Percentiles rank a stretch among this genome's conserved stretches.
Evolutionary conservation across 2,329 filamentous ascomycete genomes (phyloP).

Genomic region (Aspergillus sclerotialis): DNA sequence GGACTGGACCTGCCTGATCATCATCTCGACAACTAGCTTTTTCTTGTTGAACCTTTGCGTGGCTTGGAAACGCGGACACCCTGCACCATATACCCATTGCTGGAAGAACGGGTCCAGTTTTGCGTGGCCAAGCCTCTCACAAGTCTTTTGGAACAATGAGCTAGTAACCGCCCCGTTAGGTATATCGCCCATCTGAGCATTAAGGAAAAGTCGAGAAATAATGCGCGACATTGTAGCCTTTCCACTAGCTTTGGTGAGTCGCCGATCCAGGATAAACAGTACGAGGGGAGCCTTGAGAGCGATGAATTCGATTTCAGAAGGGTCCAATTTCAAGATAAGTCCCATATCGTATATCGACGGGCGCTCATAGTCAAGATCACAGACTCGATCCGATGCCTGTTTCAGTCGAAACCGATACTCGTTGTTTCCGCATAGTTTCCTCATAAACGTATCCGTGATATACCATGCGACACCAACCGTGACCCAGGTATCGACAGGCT

Average conservation of each 20-base stretch:
- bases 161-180: constrained; percentile 63
- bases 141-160: constrained; percentile 70
- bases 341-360: constrained; percentile 80
- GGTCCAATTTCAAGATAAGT: constrained; percentile 67
- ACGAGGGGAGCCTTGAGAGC: constrained; percentile 83
- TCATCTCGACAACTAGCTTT: constrained; percentile 87
- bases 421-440: constrained; percentile 84
- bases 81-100: constrained; percentile 84
- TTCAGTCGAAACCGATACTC: constrained; percentile 91
- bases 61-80: constrained; percentile 81
- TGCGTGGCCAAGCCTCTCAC: constrained; percentile 81
- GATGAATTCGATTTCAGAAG: constrained; percentile 85
- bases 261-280: constrained; percentile 86
- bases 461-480: constrained; percentile 86
- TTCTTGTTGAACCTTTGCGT: constrained; percentile 96
- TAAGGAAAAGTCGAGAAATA: constrained; percentile 76
- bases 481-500: constrained; percentile 77
- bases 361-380: constrained; percentile 71
- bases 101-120: constrained; percentile 86
- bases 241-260: constrained; percentile 80
- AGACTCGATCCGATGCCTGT: constrained; percentile 70
- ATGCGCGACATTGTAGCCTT: constrained; percentile 78
- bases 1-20: constrained; percentile 68
- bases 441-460: constrained; percentile 92
- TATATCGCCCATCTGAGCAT: constrained; percentile 75